These are phyloP conservation scores for Begonia peltatifolia DNA, from an alignment of 306 rosid species.

Conservation along the genomic window DNA sequence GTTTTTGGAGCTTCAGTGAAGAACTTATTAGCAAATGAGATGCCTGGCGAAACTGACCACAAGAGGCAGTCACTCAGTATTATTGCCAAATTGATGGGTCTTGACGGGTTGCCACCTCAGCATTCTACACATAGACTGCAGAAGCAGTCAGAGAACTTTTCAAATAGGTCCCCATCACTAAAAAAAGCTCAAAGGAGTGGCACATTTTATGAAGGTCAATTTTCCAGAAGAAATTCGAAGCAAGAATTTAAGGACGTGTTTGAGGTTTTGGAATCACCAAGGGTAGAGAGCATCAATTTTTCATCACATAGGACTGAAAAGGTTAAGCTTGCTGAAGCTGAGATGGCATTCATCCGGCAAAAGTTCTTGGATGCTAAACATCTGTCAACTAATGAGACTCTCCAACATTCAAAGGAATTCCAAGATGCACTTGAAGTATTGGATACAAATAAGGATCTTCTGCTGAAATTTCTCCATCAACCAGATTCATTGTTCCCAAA, in stretches of 20 bases:
- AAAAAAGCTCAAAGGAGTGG: conserved; percentile 34
- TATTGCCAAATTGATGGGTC: conserved; percentile 95
- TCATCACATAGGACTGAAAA: conserved; percentile 26
- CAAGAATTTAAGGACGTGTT: conserved; percentile 84
- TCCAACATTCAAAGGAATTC: conserved; percentile 65
- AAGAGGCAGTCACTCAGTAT: conserved; percentile 65
- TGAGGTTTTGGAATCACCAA: conserved; percentile 65
- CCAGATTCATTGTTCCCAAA: conserved; percentile 82
- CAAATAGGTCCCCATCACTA: conserved; percentile 12
- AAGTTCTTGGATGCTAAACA: conserved; percentile 89
- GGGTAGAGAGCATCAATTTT: conserved; percentile 35
- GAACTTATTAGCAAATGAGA: conserved; percentile 65
- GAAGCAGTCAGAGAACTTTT: conserved; percentile 19
- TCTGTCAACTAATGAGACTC: conserved; percentile 55
- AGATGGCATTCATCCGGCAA: conserved; percentile 71
- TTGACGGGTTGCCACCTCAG: conserved; percentile 69
- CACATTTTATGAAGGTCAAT: conserved; percentile 18
- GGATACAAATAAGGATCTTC: conserved; percentile 80
- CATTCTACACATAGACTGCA: conserved; percentile 36
- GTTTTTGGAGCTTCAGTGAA: conserved; percentile 54
- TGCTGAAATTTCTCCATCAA: conserved; percentile 60
- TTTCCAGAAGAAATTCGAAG: conserved; percentile 46
- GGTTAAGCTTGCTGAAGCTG: conserved; percentile 40
- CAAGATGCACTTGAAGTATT: conserved; percentile 62
- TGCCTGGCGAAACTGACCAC: conserved; percentile 39